Evolutionary conservation across 1,139 yeast species (phyloP), one percentile per base, ranked within the genome.

Genomic region (Yamadazyma friedrichii): DNA sequence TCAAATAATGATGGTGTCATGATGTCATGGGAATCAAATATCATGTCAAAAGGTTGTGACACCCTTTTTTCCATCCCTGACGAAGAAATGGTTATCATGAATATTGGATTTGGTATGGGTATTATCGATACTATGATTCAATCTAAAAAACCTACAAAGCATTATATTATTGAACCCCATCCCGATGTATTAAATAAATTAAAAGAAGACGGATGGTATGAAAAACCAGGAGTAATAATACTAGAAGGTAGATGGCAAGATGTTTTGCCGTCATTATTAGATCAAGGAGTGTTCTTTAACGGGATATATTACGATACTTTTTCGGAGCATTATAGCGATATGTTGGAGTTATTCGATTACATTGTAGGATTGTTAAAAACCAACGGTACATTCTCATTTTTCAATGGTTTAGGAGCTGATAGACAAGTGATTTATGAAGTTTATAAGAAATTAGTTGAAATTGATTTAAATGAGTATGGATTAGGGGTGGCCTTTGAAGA

Each of bases 101-200:
- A 91, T 54, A 87, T 91, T 36, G 98, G 98, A 0, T 91, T 91
- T 58, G 98, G 98, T 2, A 88, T 91, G 96, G 98, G 98, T 2
- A 89, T 91, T 41, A 89, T 91, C 44, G 98, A 91, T 59, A 64
- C 78, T 2, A 80, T 83, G 75, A 84, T 91, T 45, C 87, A 86
- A 55, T 67, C 62, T 4, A 50, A 53, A 31, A 58, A 59, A 5
- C 95, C 95, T 8, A 68, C 80, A 6, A 76, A 69, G 44, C 98
- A 91, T 59, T 91, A 88, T 60, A 91, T 91, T 37, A 82, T 89
- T 50, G 98, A 91, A 60, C 97, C 98, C 0, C 98, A 91, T 54
- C 97, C 98, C 1, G 95, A 87, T 52, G 98, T 91, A 6, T 64
- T 91, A 27, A 61, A 62, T 1, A 84, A 86, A 53, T 66, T 91